Base-by-base conservation (phyloP, 176 grass and related monocot genomes). In the Avena eriantha region DNA sequence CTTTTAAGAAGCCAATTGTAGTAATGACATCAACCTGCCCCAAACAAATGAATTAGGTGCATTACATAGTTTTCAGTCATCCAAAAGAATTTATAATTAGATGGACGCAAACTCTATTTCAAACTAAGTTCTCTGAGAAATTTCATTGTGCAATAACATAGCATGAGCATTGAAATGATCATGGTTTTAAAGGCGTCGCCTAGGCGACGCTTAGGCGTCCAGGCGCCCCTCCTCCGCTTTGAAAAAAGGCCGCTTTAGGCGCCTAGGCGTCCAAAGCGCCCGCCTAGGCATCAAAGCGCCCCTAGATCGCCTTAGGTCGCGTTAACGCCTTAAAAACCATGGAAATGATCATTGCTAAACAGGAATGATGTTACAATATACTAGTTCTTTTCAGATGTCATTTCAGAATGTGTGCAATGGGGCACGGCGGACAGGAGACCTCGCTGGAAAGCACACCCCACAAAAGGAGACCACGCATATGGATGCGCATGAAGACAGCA, bases 1-100 rank as follows among this genome's bases (percentile, higher is more conserved):
- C 93, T 69, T 78, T 88, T 81, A 95, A 88, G 86, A 85, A 95
- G 80, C 93, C 93, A 89, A 92, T 89, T 56, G 85, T 87, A 59
- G 93, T 95, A 69, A 86, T 75, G 61, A 90, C 86, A 81, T 87
- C 88, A 78, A 41, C 80, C 93, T 92, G 89, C 36, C 69, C 68
- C 47, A 34, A 87, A 86, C 43, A 86, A 82, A 54, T 0, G 51
- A 86, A 72, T 70, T 54, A 82, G 63, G 3, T 76, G 57, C 57
- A 80, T 33, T 66, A 70, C 55, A 74, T 17, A 17, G 6, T 66
- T 73, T 74, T 9, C 8, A 73, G 9, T 55, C 41, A 80, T 41
- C 19, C 45, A 83, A 68, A 78, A 4, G 12, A 82, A 34, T 24
- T 81, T 82, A 73, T 51, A 59, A n/a, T 86, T 72, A 22, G 19